Evolutionary conservation across 495 filamentous ascomycete genomes (phyloP).

Genomic region (Penicillium crystallinum): DNA sequence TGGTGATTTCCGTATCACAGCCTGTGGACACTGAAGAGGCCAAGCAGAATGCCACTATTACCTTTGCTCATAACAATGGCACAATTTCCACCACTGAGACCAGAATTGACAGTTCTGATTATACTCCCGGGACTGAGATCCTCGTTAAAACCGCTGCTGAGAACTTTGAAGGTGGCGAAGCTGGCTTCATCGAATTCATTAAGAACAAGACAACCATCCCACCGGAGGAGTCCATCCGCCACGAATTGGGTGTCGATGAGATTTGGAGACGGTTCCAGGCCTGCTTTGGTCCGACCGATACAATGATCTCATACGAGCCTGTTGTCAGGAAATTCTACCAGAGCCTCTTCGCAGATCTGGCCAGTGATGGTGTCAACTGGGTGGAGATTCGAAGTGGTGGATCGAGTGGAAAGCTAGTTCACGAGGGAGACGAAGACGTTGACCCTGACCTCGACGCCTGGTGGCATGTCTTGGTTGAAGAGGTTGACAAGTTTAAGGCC

Average conservation of each 20-base stretch:
- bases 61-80: neutral
- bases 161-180: neutral
- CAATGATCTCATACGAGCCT: neutral
- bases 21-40: neutral
- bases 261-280: neutral
- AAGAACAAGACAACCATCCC: neutral
- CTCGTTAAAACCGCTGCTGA: neutral
- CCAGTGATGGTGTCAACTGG: neutral
- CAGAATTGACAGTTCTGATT: no score
- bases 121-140: no score
- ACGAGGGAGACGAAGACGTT: neutral
- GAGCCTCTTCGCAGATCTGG: neutral
- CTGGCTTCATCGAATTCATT: neutral
- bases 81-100: neutral
- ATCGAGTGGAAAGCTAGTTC: neutral
- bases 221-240: neutral
- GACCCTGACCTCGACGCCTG: constrained; percentile 3
- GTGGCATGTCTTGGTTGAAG: constrained; percentile 14
- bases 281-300: neutral
- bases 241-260: neutral
- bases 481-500: constrained; percentile 11
- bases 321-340: neutral
- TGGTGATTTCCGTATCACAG: constrained; percentile 14
- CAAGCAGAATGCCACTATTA: constrained; percentile 10
- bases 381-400: neutral